Conservation (phyloP, 495 filamentous ascomycete species). For the Xylaria telfairii region DNA sequence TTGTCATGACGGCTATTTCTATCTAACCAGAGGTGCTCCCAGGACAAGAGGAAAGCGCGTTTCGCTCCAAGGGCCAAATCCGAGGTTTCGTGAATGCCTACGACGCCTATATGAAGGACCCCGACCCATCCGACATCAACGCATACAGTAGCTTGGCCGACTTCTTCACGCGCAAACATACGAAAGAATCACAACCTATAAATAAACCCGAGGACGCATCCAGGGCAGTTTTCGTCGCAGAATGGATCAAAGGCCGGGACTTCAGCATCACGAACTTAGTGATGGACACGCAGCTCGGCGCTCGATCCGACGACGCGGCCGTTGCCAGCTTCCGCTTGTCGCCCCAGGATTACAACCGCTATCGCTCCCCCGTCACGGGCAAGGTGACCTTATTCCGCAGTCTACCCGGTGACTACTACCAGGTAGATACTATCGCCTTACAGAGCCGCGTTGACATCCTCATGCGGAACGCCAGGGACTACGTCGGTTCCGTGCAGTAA, state of each 20-base stretch:
- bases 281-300: conserved; percentile 41
- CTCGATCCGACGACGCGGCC: conserved; percentile 46
- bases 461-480: conserved; percentile 36
- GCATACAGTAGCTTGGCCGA: conserved; percentile 50
- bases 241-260: no score
- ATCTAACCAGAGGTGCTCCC: no score
- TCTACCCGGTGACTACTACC: no score
- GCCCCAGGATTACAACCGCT: conserved; percentile 58
- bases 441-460: conserved; percentile 34
- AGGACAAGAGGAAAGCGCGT: no score
- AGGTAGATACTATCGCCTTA: conserved; percentile 39
- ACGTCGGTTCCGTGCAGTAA: conserved; percentile 33
- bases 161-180: conserved; percentile 54
- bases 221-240: conserved; percentile 46
- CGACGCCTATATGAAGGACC: conserved; percentile 47
- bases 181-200: conserved; percentile 22
- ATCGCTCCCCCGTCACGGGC: conserved; percentile 52
- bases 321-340: conserved; percentile 51
- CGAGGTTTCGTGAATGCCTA: conserved; percentile 46
- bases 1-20: no score
- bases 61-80: no score
- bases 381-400: no score
- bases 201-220: conserved; percentile 35
- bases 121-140: no score
- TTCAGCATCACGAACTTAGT: conserved; percentile 51